Conservation (phyloP, 495 filamentous ascomycete species). For the Lophiotrema nucula region DNA sequence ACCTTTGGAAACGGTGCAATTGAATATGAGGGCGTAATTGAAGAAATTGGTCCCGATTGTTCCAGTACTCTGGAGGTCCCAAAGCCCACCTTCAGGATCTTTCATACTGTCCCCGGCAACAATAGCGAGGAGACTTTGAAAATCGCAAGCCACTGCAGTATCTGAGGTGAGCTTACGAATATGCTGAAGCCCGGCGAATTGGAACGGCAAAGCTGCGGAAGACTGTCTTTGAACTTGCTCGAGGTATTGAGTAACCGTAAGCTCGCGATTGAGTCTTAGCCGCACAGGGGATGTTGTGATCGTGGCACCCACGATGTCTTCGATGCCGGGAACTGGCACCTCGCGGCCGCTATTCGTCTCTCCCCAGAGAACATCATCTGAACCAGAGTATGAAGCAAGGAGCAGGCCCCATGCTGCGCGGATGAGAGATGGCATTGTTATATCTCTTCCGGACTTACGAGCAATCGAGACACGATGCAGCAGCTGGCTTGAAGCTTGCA, state of each 20-base stretch:
- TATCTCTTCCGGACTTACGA: slow-evolving; percentile 8
- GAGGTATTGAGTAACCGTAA: slow-evolving; percentile 41
- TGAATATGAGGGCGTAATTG: slow-evolving; percentile 32
- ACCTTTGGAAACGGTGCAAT: slow-evolving; percentile 16
- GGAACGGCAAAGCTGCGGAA: slow-evolving; percentile 55
- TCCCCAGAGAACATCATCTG: slow-evolving; percentile 31
- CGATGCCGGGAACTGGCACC: slow-evolving; percentile 50
- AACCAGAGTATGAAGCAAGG: slow-evolving; percentile 22
- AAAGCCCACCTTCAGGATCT: slow-evolving; percentile 32
- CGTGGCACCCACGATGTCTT: slow-evolving; percentile 57
- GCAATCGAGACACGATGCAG: slow-evolving; percentile 2
- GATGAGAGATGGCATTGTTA: slow-evolving; percentile 49
- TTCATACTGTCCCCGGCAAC: slow-evolving; percentile 28
- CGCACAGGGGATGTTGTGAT: slow-evolving; percentile 67
- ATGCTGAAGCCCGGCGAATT: slow-evolving; percentile 69
- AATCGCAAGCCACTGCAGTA: slow-evolving; percentile 64
- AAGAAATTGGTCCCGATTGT: slow-evolving; percentile 33
- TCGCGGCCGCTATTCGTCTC: slow-evolving; percentile 60
- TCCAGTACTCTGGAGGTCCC: slow-evolving; percentile 31
- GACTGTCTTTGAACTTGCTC: slow-evolving; percentile 54
- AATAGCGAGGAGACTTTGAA: slow-evolving; percentile 59
- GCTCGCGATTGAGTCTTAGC: slow-evolving; percentile 41
- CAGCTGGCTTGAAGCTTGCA: slow-evolving; percentile 17
- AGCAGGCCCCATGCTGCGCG: slow-evolving; percentile 40
- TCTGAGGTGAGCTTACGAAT: slow-evolving; percentile 63